A percentile compares a stretch with the other conserved stretches of the same genome.
These are phyloP conservation scores for Calonectria naviculata DNA, from an alignment of 2,329 filamentous ascomycete genomes.

Conservation along the genomic window DNA sequence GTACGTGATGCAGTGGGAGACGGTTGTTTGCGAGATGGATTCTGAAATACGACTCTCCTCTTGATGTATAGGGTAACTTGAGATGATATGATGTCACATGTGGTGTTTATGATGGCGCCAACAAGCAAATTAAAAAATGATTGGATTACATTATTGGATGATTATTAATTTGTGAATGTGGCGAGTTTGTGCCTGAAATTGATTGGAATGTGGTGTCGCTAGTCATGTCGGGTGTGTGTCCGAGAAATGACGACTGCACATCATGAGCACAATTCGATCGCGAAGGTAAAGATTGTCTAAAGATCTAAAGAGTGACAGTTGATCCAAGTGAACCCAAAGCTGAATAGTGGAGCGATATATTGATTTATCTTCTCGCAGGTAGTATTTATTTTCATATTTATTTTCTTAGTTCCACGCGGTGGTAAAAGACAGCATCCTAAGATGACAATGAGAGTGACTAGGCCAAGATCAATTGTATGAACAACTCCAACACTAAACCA, in stretches of 20 bases:
- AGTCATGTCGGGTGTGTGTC: background rate
- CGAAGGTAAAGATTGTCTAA: background rate
- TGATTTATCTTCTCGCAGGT: too few species aligned
- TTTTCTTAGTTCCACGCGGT: too few species aligned
- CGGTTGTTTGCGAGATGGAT: slow-evolving; percentile 32
- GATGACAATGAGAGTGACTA: too few species aligned
- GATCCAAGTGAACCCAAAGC: background rate
- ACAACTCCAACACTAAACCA: too few species aligned
- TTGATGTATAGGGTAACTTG: slow-evolving; percentile 27
- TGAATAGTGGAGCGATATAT: too few species aligned
- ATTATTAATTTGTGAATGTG: background rate
- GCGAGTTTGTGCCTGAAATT: background rate
- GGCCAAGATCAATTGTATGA: too few species aligned
- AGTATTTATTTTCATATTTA: too few species aligned
- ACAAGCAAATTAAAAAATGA: background rate
- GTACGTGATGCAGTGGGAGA: background rate
- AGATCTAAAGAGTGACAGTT: background rate
- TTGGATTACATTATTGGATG: background rate
- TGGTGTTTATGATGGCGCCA: background rate
- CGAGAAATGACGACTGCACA: background rate
- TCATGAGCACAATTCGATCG: background rate
- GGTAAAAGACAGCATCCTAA: too few species aligned
- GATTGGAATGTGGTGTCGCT: background rate
- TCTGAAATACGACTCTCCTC: slow-evolving; percentile 44
- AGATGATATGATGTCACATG: background rate